Evolutionary conservation across 192 early-diverging fungal species (phyloP), one percentile per base, ranked within the genome.

Genomic region (Coemansia sp.): DNA sequence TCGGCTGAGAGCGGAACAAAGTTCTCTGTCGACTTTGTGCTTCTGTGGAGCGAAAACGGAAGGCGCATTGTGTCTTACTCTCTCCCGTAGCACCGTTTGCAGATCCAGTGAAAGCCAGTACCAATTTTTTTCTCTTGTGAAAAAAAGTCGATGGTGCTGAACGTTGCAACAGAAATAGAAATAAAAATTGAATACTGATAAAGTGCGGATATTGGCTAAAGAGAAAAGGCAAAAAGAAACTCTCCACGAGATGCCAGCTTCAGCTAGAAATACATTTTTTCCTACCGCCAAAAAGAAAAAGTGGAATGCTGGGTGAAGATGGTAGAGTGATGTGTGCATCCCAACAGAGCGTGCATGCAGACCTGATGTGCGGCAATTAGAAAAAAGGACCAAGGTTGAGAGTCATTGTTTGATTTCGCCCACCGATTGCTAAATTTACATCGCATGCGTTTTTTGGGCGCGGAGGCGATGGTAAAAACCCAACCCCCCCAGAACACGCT

Each of bases 1-100:
- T 10, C 9, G 51, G 51, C 12, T 5, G 68, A 9, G 36, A 80
- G 72, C 66, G 69, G 69, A 8, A 70, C 71, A 73, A 81, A 81
- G 67, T 67, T 66, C 48, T 76, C 74, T 56, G 23, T 71, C 49
- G 79, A 76, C 64, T 73, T 72, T 67, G 68, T 68, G 20, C 61
- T 51, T 21, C 46, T 59, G 49, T 76, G 65, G 34, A 67, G 62
- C 16, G 67, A 64, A 44, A 81, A 81, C 56, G 77, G 77, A 26
- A 80, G 63, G 16, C 77, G 72, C 77, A 80, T 80, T 23, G n/a
- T 55, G 44, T 10, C n/a, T 58, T 67, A 44, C 6, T 53, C 15
- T 20, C 20, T 21, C 23, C 51, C 23, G 5, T 26, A 9, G 9
- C 7, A 6, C 20, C 18, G 46, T 2, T 41, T 12, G 39, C 39